Conservation (phyloP, 176 grass and related monocot genomes). For the Eragrostis nindensis region DNA sequence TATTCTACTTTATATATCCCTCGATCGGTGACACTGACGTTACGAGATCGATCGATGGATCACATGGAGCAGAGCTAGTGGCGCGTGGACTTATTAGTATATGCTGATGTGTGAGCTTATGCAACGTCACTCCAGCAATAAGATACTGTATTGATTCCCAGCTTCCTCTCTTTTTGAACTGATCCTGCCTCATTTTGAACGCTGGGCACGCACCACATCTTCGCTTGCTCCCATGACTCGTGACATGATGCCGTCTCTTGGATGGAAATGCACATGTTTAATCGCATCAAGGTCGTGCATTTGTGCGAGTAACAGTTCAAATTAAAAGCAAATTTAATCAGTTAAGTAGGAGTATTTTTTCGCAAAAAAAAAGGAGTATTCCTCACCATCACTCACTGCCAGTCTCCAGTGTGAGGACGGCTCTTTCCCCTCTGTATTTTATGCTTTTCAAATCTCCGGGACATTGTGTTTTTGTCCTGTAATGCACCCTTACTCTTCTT, state of each 20-base stretch:
- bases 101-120: too few species aligned
- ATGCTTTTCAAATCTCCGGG: background rate
- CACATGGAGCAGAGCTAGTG: background rate
- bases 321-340: background rate
- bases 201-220: slow-evolving; percentile 1
- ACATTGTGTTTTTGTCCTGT: slow-evolving; percentile 7
- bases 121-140: background rate
- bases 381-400: background rate
- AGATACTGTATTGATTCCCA: too few species aligned
- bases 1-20: too few species aligned
- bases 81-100: background rate
- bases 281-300: background rate
- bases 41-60: background rate
- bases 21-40: too few species aligned
- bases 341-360: too few species aligned
- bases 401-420: background rate
- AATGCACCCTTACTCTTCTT: slow-evolving; percentile 4
- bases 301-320: background rate
- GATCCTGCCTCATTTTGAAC: slow-evolving; percentile 33
- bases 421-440: background rate
- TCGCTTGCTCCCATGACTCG: background rate
- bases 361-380: too few species aligned
- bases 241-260: background rate
- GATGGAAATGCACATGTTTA: background rate
- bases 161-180: slow-evolving; percentile 9